Conservation (phyloP, 2,329 filamentous ascomycete species). For the Epichloe bromicola region DNA sequence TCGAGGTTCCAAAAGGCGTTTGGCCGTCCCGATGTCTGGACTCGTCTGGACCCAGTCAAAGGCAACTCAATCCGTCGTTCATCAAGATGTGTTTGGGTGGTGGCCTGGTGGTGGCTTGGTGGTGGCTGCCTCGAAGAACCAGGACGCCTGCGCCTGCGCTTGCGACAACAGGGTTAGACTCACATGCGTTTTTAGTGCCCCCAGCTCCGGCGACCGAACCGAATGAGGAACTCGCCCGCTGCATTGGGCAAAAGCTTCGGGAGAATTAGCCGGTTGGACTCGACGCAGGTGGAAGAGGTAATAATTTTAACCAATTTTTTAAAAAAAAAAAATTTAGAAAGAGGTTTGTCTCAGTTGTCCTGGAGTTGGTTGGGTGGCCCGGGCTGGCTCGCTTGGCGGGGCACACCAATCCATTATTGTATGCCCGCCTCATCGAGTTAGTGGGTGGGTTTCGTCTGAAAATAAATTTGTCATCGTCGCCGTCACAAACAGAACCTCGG, state of each 20-base stretch:
- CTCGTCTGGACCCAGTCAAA: neutral
- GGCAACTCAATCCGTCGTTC: no score
- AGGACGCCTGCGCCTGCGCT: neutral
- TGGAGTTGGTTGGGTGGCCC: neutral
- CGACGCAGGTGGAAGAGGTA: neutral
- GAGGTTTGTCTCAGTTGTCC: neutral
- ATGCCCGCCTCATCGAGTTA: no score
- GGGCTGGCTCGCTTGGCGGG: neutral
- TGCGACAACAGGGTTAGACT: neutral
- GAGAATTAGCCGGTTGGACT: neutral
- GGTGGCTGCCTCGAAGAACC: neutral
- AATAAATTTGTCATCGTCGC: neutral
- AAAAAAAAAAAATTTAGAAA: no score
- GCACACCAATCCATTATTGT: no score
- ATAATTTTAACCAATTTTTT: neutral
- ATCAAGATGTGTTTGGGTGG: neutral
- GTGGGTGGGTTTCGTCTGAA: neutral
- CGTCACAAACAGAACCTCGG: neutral
- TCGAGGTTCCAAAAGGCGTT: neutral
- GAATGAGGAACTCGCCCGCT: constrained; percentile 4
- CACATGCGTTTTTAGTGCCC: neutral
- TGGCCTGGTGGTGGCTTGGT: neutral
- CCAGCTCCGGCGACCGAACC: constrained; percentile 4
- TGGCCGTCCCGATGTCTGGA: neutral
- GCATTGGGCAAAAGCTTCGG: neutral